A percentile compares a stretch with the other conserved stretches of the same genome.
phyloP scores from a whole-genome alignment of 306 rosid species.

The Potentilla sterilis region DNA sequence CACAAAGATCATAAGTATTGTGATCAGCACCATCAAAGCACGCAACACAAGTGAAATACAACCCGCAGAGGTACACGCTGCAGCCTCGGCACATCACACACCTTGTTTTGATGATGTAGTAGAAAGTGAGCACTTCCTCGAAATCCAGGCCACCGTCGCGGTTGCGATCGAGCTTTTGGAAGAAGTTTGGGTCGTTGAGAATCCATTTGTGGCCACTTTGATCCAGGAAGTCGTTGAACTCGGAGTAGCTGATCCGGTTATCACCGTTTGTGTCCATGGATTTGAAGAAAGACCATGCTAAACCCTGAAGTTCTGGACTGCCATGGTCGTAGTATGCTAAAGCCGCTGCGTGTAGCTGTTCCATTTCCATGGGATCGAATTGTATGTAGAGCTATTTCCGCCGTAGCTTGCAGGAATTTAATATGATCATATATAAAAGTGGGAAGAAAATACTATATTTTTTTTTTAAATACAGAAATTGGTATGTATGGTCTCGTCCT shows the following conservation, averaged over 20 bases:
- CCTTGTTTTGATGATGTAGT: constrained; percentile 25
- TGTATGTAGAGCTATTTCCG: background rate
- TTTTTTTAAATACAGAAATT: no score
- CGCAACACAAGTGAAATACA: constrained; percentile 10
- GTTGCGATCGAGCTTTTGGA: background rate
- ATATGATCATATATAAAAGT: background rate
- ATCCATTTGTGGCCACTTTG: constrained; percentile 4
- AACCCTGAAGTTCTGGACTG: background rate
- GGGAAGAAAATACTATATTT: background rate
- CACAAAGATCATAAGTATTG: constrained; percentile 11
- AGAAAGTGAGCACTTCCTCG: constrained; percentile 11
- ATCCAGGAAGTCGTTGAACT: constrained; percentile 4
- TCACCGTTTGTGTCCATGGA: constrained; percentile 20
- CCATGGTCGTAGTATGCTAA: constrained; percentile 7
- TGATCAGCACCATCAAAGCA: constrained; percentile 7
- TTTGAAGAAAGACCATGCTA: background rate
- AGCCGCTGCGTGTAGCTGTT: background rate
- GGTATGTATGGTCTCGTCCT: background rate
- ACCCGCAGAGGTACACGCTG: background rate
- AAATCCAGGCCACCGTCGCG: constrained; percentile 13
- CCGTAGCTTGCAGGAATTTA: background rate
- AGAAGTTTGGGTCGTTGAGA: background rate
- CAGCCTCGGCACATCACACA: background rate
- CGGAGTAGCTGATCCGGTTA: background rate
- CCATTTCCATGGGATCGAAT: background rate